Base-by-base conservation (phyloP, 257 asterid genomes). In the Solanum tarapatanum region DNA sequence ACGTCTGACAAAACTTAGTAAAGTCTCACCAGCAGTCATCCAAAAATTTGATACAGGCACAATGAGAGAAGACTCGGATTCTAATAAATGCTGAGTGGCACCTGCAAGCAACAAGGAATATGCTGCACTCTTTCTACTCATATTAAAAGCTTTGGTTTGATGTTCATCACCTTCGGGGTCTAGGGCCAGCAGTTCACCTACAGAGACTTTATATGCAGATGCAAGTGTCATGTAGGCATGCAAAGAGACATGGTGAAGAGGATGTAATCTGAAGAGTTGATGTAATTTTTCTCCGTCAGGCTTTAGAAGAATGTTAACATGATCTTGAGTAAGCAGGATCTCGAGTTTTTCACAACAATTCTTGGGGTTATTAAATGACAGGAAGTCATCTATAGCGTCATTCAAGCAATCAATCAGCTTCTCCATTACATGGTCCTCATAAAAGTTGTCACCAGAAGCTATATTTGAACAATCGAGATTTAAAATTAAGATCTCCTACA, bases 61-160 rank as follows among this genome's bases (percentile, higher is more conserved):
- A 70, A 93, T 86, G 16, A 95, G 91, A 86, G 93, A 88, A 87
- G 93, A 43, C 87, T 96, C 98, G 16, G 62, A 90, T 17, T 62
- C 87, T 88, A 90, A 93, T 64, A 96, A 91, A 91, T 93, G 95
- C 74, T 94, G 90, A 1, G 91, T 84, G 23, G 88, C 91, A 72
- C 91, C 93, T 19, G 98, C 95, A 60, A 90, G 93, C 87, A 96
- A 88, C 86, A 96, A 87, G n/a, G 96, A 91, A 88, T 94, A 96
- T 14, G 97, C 97, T 30, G 91, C 94, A 84, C 96, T 89, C 6
- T 89, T 90, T 87, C 89, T 95, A 91, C 28, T 60, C 92, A 90
- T 66, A 45, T 43, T 48, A 82, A 93, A 89, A 37, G 92, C 93
- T 88, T 93, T 91, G n/a, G 62, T 87, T 17, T 84, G 91, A 73